These are phyloP conservation scores for Lactarius pseudohatsudake DNA, from an alignment of 768 basidiomycete genomes.

Conservation along the genomic window DNA sequence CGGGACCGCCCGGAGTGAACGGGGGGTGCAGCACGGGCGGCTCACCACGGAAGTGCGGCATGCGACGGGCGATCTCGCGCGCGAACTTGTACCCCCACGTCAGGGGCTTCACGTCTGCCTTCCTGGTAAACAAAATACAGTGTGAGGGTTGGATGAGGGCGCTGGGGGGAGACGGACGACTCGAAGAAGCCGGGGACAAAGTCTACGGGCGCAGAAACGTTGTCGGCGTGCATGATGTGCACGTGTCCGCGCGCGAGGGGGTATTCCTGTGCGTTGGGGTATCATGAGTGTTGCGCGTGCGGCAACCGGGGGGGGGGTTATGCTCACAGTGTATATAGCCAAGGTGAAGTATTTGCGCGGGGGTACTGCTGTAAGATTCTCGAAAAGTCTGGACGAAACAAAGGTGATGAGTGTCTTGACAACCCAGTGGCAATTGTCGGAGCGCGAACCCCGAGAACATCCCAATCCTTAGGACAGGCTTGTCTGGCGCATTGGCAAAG, in stretches of 20 bases:
- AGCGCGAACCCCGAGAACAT: slow-evolving; percentile 25
- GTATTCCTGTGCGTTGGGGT: slow-evolving; percentile 15
- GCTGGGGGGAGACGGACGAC: slow-evolving; percentile 14
- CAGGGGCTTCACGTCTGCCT: slow-evolving; percentile 42
- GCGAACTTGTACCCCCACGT: slow-evolving; percentile 54
- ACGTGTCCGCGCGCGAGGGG: slow-evolving; percentile 31
- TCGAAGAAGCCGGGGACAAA: slow-evolving; percentile 33
- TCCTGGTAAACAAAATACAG: slow-evolving; percentile 23
- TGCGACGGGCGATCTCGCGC: slow-evolving; percentile 56
- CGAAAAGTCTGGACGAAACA: neutral
- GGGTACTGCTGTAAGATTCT: slow-evolving; percentile 1
- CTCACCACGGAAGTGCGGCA: slow-evolving; percentile 44
- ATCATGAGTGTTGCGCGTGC: neutral
- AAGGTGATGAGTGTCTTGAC: neutral
- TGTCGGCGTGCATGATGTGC: slow-evolving; percentile 30
- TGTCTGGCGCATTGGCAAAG: slow-evolving; percentile 32
- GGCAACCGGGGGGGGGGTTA: neutral
- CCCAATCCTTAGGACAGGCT: slow-evolving; percentile 28
- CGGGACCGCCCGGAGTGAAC: slow-evolving; percentile 36
- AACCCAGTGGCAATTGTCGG: neutral
- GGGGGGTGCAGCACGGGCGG: slow-evolving; percentile 32
- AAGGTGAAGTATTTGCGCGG: slow-evolving; percentile 31
- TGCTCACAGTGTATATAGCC: slow-evolving; percentile 14
- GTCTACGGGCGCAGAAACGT: slow-evolving; percentile 29
- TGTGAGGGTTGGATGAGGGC: too few relatives aligned